Conservation (phyloP, 768 basidiomycete genomes). For the Vararia minispora region DNA sequence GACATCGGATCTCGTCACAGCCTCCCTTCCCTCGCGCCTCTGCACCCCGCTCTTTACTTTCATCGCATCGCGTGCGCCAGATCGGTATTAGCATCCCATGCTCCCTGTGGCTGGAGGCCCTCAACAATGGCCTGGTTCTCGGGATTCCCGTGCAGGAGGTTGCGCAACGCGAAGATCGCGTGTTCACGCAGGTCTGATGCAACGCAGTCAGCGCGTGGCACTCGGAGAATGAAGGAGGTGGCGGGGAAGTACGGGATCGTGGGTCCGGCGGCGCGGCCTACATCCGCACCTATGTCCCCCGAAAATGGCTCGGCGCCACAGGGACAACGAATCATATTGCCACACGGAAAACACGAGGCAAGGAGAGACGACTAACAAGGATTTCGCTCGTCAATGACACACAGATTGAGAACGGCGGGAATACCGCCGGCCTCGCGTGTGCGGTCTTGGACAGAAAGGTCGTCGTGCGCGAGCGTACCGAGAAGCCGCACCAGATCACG, state of each 20-base stretch:
- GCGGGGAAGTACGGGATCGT: background rate
- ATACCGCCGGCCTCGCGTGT: slow-evolving; percentile 64
- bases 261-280: background rate
- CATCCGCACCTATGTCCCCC: no score
- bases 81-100: slow-evolving; percentile 49
- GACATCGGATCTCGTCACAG: slow-evolving; percentile 20
- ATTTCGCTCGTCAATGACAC: slow-evolving; percentile 83
- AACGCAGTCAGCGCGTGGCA: slow-evolving; percentile 6
- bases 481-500: slow-evolving; percentile 82
- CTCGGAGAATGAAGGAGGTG: background rate
- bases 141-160: slow-evolving; percentile 61
- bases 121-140: slow-evolving; percentile 77
- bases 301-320: background rate
- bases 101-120: slow-evolving; percentile 50
- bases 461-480: slow-evolving; percentile 62
- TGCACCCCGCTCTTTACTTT: no score
- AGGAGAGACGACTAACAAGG: slow-evolving; percentile 56
- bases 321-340: background rate
- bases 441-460: slow-evolving; percentile 61
- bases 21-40: no score
- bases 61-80: no score
- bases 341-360: background rate
- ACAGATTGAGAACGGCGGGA: slow-evolving; percentile 75
- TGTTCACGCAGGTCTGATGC: slow-evolving; percentile 79
- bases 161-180: slow-evolving; percentile 75